Conservation (phyloP, 345 rosid species). For the Hibiscus trionum region DNA sequence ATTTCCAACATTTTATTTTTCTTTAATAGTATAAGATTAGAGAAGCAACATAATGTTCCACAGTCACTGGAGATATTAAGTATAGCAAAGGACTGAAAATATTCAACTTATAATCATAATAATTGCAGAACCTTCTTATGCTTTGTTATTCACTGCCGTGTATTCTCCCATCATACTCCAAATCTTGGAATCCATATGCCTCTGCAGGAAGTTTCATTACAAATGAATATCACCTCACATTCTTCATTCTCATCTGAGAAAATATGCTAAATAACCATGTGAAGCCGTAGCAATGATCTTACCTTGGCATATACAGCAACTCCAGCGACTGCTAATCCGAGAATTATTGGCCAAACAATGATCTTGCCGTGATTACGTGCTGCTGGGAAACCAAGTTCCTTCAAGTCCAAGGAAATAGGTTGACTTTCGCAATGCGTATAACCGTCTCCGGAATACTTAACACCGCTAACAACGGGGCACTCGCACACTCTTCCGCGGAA, state of each 20-base stretch:
- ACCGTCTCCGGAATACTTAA: constrained; percentile 78
- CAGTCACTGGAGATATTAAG: no score
- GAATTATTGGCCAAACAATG: constrained; percentile 48
- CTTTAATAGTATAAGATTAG: no score
- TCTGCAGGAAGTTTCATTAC: neutral
- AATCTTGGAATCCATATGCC: neutral
- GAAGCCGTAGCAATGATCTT: constrained; percentile 12
- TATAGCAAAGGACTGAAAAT: no score
- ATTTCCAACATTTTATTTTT: no score
- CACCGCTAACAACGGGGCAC: constrained; percentile 76
- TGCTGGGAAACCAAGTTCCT: neutral
- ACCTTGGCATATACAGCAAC: constrained; percentile 75
- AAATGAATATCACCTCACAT: neutral
- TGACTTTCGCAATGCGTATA: constrained; percentile 84
- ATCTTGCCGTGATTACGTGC: neutral
- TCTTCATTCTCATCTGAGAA: neutral
- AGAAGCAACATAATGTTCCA: no score
- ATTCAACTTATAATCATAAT: no score
- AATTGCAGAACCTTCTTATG: no score
- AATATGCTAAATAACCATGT: neutral
- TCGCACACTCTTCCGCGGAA: constrained; percentile 86
- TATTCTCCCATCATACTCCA: neutral
- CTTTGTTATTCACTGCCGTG: neutral
- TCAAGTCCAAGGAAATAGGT: neutral
- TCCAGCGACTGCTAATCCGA: constrained; percentile 57